phyloP scores from a whole-genome alignment of 306 rosid species.

The Vicia sativa region DNA sequence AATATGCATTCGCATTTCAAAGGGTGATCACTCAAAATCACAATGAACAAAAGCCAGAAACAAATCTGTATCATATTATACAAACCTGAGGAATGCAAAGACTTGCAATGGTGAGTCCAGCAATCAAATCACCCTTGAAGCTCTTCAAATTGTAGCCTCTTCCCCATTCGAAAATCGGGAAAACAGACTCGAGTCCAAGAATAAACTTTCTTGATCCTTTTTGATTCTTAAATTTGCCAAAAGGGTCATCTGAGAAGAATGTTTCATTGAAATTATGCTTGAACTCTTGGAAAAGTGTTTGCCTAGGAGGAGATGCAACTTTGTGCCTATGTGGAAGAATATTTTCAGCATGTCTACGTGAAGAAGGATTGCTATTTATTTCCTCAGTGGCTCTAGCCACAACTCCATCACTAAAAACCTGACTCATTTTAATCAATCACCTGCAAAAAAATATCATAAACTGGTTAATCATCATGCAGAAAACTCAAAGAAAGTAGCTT shows the following conservation, averaged over 20 bases:
- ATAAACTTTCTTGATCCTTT: constrained; percentile 32
- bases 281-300: constrained; percentile 41
- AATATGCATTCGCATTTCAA: not conserved
- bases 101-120: constrained; percentile 82
- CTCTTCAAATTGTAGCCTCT: constrained; percentile 48
- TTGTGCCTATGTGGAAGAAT: constrained; percentile 38
- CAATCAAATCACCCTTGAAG: constrained; percentile 58
- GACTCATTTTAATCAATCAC: constrained; percentile 36
- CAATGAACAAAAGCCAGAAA: too few species aligned
- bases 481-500: too few species aligned
- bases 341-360: not conserved
- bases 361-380: not conserved
- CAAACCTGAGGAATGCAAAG: constrained; percentile 81
- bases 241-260: constrained; percentile 57
- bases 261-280: constrained; percentile 41
- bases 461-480: too few species aligned
- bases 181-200: constrained; percentile 52
- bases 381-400: constrained; percentile 22
- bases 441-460: constrained; percentile 9
- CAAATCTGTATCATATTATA: not conserved
- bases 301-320: constrained; percentile 50
- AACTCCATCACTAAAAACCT: constrained; percentile 32
- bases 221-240: constrained; percentile 52
- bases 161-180: constrained; percentile 67
- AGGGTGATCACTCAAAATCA: too few species aligned